A percentile compares a stretch with the other conserved stretches of the same genome.
These are phyloP conservation scores for Chaetomium fimeti DNA, from an alignment of 495 filamentous ascomycete genomes.

Conservation along the genomic window DNA sequence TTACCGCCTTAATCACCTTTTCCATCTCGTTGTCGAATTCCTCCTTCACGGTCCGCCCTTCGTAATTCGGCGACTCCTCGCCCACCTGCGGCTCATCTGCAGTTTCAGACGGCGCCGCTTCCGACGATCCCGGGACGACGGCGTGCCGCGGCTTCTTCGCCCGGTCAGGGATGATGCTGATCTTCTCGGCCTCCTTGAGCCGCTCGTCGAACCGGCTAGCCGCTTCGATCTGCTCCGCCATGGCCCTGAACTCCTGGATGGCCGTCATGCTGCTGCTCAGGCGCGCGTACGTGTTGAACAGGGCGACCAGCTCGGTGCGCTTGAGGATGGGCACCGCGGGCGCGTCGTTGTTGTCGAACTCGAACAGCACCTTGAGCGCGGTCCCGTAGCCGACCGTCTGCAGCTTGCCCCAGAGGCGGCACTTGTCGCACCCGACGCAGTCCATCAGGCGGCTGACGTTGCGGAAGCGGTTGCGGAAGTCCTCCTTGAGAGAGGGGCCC, in stretches of 20 bases:
- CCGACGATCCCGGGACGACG: slow-evolving; percentile 33
- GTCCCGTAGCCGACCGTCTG: slow-evolving; percentile 94
- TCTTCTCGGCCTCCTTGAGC: slow-evolving; percentile 27
- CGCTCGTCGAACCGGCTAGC: slow-evolving; percentile 41
- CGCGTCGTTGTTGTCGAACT: slow-evolving; percentile 79
- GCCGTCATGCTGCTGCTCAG: slow-evolving; percentile 77
- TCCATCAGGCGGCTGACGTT: slow-evolving; percentile 97
- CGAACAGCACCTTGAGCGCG: slow-evolving; percentile 91
- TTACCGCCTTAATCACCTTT: slow-evolving; percentile 58
- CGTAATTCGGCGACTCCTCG: slow-evolving; percentile 36
- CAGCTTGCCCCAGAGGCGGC: slow-evolving; percentile 96
- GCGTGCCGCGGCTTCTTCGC: slow-evolving; percentile 48
- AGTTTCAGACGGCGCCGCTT: slow-evolving; percentile 19
- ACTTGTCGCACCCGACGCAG: slow-evolving; percentile 98
- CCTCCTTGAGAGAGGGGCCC: slow-evolving; percentile 78
- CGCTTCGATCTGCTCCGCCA: slow-evolving; percentile 59
- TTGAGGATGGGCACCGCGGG: slow-evolving; percentile 69
- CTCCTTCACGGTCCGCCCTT: slow-evolving; percentile 50
- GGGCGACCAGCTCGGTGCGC: slow-evolving; percentile 86
- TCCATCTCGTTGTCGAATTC: slow-evolving; percentile 62
- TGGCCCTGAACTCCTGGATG: slow-evolving; percentile 66
- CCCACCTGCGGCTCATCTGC: slow-evolving; percentile 37
- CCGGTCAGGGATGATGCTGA: slow-evolving; percentile 37
- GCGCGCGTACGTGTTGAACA: slow-evolving; percentile 89
- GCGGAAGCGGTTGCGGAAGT: slow-evolving; percentile 95